These are phyloP conservation scores for Graphilbum ipis-grandicollis DNA, from an alignment of 2,329 filamentous ascomycete species.

Conservation along the genomic window DNA sequence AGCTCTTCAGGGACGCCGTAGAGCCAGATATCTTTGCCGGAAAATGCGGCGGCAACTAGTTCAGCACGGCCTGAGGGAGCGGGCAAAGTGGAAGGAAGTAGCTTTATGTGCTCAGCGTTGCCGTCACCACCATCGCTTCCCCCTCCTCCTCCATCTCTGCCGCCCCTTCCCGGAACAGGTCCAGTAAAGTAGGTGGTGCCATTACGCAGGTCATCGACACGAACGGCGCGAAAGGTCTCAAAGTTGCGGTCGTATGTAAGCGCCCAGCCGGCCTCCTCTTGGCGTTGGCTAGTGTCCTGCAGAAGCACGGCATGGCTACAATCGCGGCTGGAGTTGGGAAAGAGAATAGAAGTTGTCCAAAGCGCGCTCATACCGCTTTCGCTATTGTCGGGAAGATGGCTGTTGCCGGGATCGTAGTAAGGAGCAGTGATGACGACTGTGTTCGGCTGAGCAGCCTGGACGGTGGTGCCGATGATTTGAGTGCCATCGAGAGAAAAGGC, in stretches of 20 bases:
- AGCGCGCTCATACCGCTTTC: conserved; percentile 49
- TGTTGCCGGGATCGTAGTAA: conserved; percentile 46
- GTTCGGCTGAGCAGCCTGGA: conserved; percentile 43
- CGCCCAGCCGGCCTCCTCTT: conserved; percentile 55
- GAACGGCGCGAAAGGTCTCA: conserved; percentile 61
- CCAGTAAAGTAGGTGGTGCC: conserved; percentile 68
- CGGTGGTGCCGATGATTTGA: conserved; percentile 60
- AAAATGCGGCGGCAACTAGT: conserved; percentile 56
- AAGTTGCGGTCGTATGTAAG: conserved; percentile 64
- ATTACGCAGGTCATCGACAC: conserved; percentile 56
- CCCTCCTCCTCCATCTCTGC: too few species aligned
- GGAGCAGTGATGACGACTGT: conserved; percentile 66
- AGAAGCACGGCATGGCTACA: conserved; percentile 63
- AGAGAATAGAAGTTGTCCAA: conserved; percentile 76
- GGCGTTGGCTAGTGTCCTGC: conserved; percentile 29
- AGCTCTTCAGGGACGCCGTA: conserved; percentile 63
- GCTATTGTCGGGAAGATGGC: not conserved
- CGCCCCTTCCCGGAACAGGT: conserved; percentile 42
- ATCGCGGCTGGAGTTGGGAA: conserved; percentile 63
- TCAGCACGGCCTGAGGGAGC: conserved; percentile 53
- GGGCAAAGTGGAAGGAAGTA: conserved; percentile 51
- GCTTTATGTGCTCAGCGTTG: conserved; percentile 32
- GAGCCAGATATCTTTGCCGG: conserved; percentile 56
- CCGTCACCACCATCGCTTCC: too few species aligned
- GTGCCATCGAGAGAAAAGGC: conserved; percentile 64